Base-by-base conservation (phyloP, 345 rosid genomes). In the Eucalyptus virginea region DNA sequence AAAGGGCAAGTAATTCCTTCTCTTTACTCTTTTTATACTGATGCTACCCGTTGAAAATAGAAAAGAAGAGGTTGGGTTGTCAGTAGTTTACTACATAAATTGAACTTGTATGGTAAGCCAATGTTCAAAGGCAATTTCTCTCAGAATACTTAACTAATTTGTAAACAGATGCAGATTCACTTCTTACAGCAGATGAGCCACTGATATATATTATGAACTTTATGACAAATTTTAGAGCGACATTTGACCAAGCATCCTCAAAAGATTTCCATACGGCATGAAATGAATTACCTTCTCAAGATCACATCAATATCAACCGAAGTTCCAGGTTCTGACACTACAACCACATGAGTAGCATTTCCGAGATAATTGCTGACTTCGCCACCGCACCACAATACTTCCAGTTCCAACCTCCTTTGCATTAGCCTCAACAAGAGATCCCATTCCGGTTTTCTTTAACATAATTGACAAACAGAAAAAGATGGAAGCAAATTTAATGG, bases 381-480 rank as follows among this genome's bases (percentile, higher is more conserved):
- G 49, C 99, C 99, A 91, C 99, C 98, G 62, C 93, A 94, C 97
- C 96, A 94, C 77, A 89, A 80, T 89, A 98, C 93, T 91, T 96
- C 97, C 91, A 93, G 94, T 91, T 91, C 93, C 94, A 96, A 91
- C 92, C 99, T 97, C 94, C 94, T 96, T 91, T 92, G 49, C 87
- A 89, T 89, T 89, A 96, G 92, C 88, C 89, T 94, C 93, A 94
- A 86, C 89, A 95, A 86, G 83, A 93, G 90, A 87, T 95, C 95
- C 94, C 93, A 93, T 77, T 94, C 97, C 44, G 91, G 89, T 88
- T 92, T 92, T 92, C 99, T 96, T 89, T 89, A 91, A 81, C 86
- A 87, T 88, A 81, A 67, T 11, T 51, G 51, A 34, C 60, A 34
- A 42, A 24, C 60, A 37, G 86, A 91, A 87, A 86, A 88, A 81